Conservation (phyloP, 2,329 filamentous ascomycete species). For the Trichoderma pleuroti region DNA sequence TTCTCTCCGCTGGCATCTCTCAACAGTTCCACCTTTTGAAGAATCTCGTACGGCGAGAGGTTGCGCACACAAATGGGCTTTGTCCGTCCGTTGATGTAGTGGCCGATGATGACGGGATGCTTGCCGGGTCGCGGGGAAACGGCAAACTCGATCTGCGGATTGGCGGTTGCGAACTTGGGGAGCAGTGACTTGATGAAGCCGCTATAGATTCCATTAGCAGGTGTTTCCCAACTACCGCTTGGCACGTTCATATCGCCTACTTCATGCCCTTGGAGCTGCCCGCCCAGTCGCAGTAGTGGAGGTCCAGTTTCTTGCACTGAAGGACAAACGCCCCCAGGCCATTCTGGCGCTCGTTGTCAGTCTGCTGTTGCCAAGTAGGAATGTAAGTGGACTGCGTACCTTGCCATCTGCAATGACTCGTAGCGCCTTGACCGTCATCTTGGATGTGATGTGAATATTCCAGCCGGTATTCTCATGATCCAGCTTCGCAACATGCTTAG, state of each 20-base stretch:
- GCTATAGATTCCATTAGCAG: constrained; percentile 41
- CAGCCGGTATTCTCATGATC: constrained; percentile 30
- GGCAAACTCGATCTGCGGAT: constrained; percentile 87
- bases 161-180: constrained; percentile 70
- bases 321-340: constrained; percentile 95
- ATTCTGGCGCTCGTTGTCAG: constrained; percentile 58
- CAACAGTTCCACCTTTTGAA: constrained; percentile 73
- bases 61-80: constrained; percentile 89
- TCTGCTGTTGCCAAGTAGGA: not conserved
- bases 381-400: constrained; percentile 36
- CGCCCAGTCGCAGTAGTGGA: constrained; percentile 96
- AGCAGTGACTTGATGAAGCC: constrained; percentile 77
- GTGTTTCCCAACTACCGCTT: not conserved
- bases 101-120: constrained; percentile 83
- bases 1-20: constrained; percentile 74
- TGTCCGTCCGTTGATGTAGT: constrained; percentile 86
- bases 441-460: constrained; percentile 30
- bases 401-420: constrained; percentile 51
- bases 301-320: constrained; percentile 92
- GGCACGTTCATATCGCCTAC: constrained; percentile 44
- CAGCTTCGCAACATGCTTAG: constrained; percentile 19
- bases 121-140: constrained; percentile 86
- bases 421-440: constrained; percentile 56
- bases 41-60: constrained; percentile 72
- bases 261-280: constrained; percentile 95